These are phyloP conservation scores for Colletotrichum gloeosporioides DNA, from an alignment of 2,329 filamentous ascomycete genomes.

Conservation along the genomic window DNA sequence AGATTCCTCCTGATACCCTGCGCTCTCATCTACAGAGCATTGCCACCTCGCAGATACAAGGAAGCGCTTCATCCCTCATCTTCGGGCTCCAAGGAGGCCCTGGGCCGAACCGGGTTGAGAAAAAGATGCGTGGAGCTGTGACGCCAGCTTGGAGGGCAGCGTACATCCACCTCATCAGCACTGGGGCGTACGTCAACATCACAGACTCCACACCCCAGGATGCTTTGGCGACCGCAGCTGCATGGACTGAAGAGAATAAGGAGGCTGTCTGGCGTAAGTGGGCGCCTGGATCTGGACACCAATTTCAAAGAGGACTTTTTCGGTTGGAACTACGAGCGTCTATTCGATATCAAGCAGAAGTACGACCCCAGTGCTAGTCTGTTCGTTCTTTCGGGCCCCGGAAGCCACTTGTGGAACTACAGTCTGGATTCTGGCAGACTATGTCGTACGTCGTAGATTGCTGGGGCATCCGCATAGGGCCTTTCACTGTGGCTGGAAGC, in stretches of 20 bases:
- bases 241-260: background rate
- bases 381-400: slow-evolving; percentile 15
- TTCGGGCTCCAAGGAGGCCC: background rate
- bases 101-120: background rate
- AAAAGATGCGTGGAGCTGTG: slow-evolving; percentile 7
- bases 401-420: slow-evolving; percentile 21
- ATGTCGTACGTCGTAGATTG: background rate
- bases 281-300: slow-evolving; percentile 22
- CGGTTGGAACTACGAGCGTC: slow-evolving; percentile 28
- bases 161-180: slow-evolving; percentile 13
- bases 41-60: background rate
- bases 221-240: background rate
- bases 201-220: background rate
- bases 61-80: background rate
- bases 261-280: slow-evolving; percentile 16
- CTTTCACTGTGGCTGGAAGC: background rate
- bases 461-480: background rate
- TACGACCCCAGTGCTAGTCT: slow-evolving; percentile 30
- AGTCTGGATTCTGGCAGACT: background rate
- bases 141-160: slow-evolving; percentile 3
- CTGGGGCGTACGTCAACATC: background rate
- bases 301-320: slow-evolving; percentile 33
- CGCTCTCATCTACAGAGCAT: background rate
- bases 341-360: slow-evolving; percentile 31
- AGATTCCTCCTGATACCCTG: background rate